Evolutionary conservation across 2,329 filamentous ascomycete species (phyloP), one percentile per base, ranked within the genome.

Genomic region (Hortaea sp.): DNA sequence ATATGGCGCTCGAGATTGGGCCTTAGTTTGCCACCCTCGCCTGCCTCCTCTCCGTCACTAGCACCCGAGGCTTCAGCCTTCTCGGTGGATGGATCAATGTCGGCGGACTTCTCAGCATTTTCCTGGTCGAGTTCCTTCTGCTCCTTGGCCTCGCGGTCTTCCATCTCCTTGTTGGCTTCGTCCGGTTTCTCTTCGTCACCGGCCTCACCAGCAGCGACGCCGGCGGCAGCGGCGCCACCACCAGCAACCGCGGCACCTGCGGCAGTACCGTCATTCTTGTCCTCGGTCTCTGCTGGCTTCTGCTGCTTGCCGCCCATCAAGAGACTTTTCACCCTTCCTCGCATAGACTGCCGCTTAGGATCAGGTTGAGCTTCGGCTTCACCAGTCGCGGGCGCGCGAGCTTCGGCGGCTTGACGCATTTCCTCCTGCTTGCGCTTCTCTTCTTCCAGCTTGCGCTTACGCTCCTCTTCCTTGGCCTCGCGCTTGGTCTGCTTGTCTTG

Each of bases 401-500:
- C 20, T 20, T 20, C 20, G 20, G 20, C 20, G 20, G 20, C 20
- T 20, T 20, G 20, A 20, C 20, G 20, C 20, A 20, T 20, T 4
- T 74, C 72, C 50, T 69, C 69, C 53, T 35, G 30, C 9, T 37
- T 11, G 27, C 71, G 73, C 59, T 76, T 79, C 45, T 79, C 74
- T 46, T 74, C 72, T 49, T 69, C 69, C 52, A 9, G 71, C 76
- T 39, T 66, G 69, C 2, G 70, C 67, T 57, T 74, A 72, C 43
- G 69, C 70, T 9, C 7, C 2, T 66, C 74, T 7, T 74, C 71
- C 45, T 72, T 79, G 49, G 68, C 70, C 7, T 67, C 63, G 49
- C 65, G 69, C 7, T 63, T 62, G 28, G 66, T 66, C 29, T 63
- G 66, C 60, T 77, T 81, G 51, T 79, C 75, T 45, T 77, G 73